Evolutionary conservation across 2,329 filamentous ascomycete genomes (phyloP).

Genomic region (Sporothrix brasiliensis): DNA sequence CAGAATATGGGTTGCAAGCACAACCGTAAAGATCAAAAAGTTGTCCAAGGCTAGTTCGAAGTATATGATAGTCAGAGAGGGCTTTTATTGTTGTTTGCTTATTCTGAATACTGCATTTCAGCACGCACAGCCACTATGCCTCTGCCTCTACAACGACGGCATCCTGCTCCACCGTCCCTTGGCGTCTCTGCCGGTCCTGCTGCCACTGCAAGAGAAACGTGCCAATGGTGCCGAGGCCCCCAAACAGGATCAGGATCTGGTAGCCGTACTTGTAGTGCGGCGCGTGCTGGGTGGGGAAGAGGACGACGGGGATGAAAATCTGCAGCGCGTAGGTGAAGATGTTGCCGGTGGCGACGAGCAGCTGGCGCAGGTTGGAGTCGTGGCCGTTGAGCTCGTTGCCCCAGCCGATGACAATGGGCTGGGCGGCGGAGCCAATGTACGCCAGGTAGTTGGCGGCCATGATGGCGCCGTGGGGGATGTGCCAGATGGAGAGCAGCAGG

Average conservation of each 20-base stretch:
- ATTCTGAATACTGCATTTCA: neutral
- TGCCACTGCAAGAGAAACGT: constrained; percentile 30
- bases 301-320: constrained; percentile 37
- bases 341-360: constrained; percentile 36
- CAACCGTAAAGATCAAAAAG: no score
- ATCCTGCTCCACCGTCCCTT: no score
- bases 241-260: constrained; percentile 43
- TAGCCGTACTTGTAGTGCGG: constrained; percentile 44
- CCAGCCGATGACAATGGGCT: constrained; percentile 39
- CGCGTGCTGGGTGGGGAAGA: constrained; percentile 44
- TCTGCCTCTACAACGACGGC: neutral
- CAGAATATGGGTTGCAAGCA: no score
- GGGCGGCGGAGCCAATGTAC: constrained; percentile 36
- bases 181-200: constrained; percentile 11
- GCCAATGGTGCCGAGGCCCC: constrained; percentile 39
- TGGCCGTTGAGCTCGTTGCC: constrained; percentile 35
- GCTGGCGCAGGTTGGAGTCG: constrained; percentile 35
- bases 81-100: neutral
- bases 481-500: constrained; percentile 37
- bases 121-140: neutral
- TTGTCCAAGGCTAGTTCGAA: no score
- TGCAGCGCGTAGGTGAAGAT: constrained; percentile 35
- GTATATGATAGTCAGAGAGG: neutral
- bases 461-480: constrained; percentile 35
- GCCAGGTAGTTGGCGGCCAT: constrained; percentile 38